Percentiles rank a stretch among this genome's conserved stretches.
Conservation (phyloP, 2,329 filamentous ascomycete species). For the Thelonectria discophora region DNA sequence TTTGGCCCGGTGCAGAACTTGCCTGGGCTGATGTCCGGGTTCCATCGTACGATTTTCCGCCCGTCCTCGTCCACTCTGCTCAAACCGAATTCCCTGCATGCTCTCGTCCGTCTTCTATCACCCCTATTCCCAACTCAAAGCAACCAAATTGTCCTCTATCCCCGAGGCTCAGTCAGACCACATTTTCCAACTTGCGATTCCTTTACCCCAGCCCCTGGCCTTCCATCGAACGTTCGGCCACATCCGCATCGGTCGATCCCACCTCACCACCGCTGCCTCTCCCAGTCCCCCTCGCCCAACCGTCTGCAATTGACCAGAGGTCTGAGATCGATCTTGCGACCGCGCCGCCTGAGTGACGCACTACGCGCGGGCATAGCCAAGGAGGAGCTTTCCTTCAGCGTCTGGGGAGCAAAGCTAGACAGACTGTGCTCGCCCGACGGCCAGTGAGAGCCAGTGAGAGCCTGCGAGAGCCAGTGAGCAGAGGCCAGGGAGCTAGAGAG, state of each 20-base stretch:
- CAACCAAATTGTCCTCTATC: slow-evolving; percentile 28
- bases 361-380: slow-evolving; percentile 14
- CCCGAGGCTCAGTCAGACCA: slow-evolving; percentile 40
- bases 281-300: slow-evolving; percentile 6
- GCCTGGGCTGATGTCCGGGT: slow-evolving; percentile 43
- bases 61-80: slow-evolving; percentile 35
- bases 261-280: slow-evolving; percentile 14
- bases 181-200: slow-evolving; percentile 32
- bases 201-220: slow-evolving; percentile 35
- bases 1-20: slow-evolving; percentile 32
- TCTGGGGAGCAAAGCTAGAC: background rate
- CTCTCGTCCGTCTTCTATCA: slow-evolving; percentile 33
- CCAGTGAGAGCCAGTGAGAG: slow-evolving; percentile 5
- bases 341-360: slow-evolving; percentile 20
- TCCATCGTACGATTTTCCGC: slow-evolving; percentile 46
- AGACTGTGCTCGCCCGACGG: slow-evolving; percentile 9
- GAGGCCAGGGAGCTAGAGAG: background rate
- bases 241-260: slow-evolving; percentile 43
- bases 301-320: slow-evolving; percentile 12
- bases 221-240: slow-evolving; percentile 38
- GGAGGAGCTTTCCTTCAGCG: background rate
- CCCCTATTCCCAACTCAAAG: slow-evolving; percentile 34
- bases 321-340: slow-evolving; percentile 21
- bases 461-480: too few species aligned
- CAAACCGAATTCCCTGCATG: slow-evolving; percentile 43